Conservation (phyloP, 1,284 basidiomycete genomes). For the Phlebopus sp. region DNA sequence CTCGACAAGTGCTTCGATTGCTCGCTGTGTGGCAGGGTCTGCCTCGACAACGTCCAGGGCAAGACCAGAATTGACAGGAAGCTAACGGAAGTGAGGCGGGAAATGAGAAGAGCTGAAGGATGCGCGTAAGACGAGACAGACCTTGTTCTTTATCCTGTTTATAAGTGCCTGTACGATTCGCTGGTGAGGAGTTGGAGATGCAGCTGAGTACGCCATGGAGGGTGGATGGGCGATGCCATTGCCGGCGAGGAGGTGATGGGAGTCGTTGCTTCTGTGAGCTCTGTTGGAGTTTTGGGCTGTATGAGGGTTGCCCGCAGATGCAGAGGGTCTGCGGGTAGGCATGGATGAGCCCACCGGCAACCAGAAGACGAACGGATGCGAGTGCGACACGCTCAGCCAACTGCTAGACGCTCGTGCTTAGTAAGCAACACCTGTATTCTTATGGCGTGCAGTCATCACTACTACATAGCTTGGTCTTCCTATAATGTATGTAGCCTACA, state of each 20-base stretch:
- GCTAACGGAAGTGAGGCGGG: slow-evolving; percentile 40
- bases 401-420: slow-evolving; percentile 15
- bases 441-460: too few relatives aligned
- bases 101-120: background rate
- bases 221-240: slow-evolving; percentile 34
- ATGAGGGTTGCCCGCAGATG: slow-evolving; percentile 35
- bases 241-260: slow-evolving; percentile 40
- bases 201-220: slow-evolving; percentile 33
- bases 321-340: slow-evolving; percentile 48
- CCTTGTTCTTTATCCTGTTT: slow-evolving; percentile 72
- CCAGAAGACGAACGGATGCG: slow-evolving; percentile 4
- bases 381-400: slow-evolving; percentile 14
- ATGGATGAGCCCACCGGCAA: slow-evolving; percentile 26
- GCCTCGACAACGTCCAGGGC: slow-evolving; percentile 71
- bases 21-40: slow-evolving; percentile 69
- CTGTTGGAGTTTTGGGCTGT: slow-evolving; percentile 30
- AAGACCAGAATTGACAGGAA: slow-evolving; percentile 83
- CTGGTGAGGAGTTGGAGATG: slow-evolving; percentile 59
- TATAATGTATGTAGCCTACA: too few relatives aligned
- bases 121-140: slow-evolving; percentile 20
- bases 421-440: slow-evolving; percentile 15
- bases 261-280: slow-evolving; percentile 50
- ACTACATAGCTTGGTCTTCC: too few relatives aligned
- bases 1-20: slow-evolving; percentile 76
- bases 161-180: slow-evolving; percentile 72